A percentile compares a stretch with the other conserved stretches of the same genome.
These are phyloP conservation scores for barley (Hordeum vulgare) DNA, from an alignment of 176 grass and related monocot genomes.

Conservation along the genomic window DNA sequence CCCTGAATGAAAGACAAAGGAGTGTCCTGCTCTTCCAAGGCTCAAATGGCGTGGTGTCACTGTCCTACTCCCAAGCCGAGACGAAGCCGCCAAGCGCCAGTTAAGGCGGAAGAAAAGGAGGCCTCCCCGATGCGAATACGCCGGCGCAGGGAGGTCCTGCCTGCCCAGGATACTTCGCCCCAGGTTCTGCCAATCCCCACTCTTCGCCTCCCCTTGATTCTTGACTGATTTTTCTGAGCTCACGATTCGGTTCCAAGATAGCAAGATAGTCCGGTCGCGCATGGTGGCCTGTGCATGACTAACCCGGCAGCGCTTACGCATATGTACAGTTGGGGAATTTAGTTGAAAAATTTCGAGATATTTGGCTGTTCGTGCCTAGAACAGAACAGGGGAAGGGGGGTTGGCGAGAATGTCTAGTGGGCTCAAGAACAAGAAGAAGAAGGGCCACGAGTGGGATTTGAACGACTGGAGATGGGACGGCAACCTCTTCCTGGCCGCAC, in stretches of 20 bases:
- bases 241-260: conserved; percentile 2
- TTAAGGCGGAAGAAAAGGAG: conserved; percentile 21
- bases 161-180: conserved; percentile 44
- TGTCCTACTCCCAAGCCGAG: not conserved
- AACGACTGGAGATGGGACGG: conserved; percentile 54
- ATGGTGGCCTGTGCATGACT: not conserved
- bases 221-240: not conserved
- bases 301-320: not conserved
- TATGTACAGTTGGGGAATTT: not conserved
- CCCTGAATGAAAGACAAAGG: not conserved
- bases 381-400: not conserved
- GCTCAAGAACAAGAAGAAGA: conserved; percentile 32
- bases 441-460: conserved; percentile 45
- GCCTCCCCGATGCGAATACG: not conserved
- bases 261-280: not conserved
- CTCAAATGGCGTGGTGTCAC: conserved; percentile 4
- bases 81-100: conserved; percentile 3
- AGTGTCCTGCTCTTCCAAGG: conserved; percentile 1
- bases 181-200: not conserved
- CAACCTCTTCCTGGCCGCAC: conserved; percentile 42
- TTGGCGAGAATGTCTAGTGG: conserved; percentile 7
- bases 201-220: not conserved
- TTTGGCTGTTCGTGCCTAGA: not conserved
- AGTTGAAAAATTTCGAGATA: conserved; percentile 4
- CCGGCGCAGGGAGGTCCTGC: conserved; percentile 14